Base-by-base conservation (phyloP, 73 alveolate genomes). In the Symbiodinium natans region DNA sequence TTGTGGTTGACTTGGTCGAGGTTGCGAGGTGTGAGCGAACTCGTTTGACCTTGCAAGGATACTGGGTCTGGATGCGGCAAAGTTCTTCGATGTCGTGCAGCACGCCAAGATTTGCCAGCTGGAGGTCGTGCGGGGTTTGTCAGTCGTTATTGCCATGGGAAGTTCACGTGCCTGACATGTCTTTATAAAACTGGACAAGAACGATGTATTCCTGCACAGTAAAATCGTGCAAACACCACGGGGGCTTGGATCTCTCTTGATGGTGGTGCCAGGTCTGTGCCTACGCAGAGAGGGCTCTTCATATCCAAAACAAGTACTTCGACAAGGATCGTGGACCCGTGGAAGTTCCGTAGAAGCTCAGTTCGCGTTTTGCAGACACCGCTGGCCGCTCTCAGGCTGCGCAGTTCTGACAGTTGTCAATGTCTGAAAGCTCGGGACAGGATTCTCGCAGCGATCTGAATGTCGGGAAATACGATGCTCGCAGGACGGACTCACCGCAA, bases 361-460 rank as follows among this genome's bases (percentile, higher is more conserved):
- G 17, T 48, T 71, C 29, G 63, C 63, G 63, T 48, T 48, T 48
- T 48, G 63, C 63, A 10, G 63, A 48, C 8, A 48, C 8, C 63
- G 23, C 8, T 48, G 63, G 63, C 23, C 63, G 63, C 63, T 48
- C 17, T 48, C 23, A 10, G 63, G 17, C 63, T 48, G 17, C 23
- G 8, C 17, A 48, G 23, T n/a, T n/a, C n/a, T n/a, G n/a, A n/a
- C n/a, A n/a, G n/a, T n/a, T n/a, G n/a, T n/a, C 59, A n/a, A 59
- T 59, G 8, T 59, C 27, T 13, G 5, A 6, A 8, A 59, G 27
- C 33, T 10, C 29, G 27, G 29, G 34, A 59, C 63, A 87, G 94
- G 94, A 87, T 7, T 52, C 94, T 3, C 94, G 94, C 29, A 87
- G 84, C n/a, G 94, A 87, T 68, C 41, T 87, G 94, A 87, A 87